A percentile compares a stretch with the other conserved stretches of the same genome.
These are phyloP conservation scores for Macadamia integrifolia DNA, from an alignment of 164 flowering plant species.

Conservation along the genomic window DNA sequence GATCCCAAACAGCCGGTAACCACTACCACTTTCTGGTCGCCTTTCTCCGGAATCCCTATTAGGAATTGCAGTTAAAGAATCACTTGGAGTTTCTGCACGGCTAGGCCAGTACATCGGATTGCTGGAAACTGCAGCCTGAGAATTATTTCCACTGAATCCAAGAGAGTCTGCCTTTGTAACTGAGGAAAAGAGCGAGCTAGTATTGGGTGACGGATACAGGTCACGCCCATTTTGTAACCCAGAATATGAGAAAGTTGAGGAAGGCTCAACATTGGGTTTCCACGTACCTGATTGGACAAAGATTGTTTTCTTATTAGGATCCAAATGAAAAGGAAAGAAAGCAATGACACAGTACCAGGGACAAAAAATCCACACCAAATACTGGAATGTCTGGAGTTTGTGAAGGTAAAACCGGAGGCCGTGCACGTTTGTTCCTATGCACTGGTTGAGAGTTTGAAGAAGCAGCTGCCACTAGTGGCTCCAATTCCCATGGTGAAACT, in stretches of 20 bases:
- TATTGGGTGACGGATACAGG: constrained; percentile 42
- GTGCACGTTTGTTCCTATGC: constrained; percentile 65
- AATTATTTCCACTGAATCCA: constrained; percentile 31
- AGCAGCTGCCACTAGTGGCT: constrained; percentile 64
- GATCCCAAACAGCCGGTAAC: constrained; percentile 78
- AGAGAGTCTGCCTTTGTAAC: constrained; percentile 29
- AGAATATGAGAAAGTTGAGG: constrained; percentile 38
- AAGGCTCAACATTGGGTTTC: constrained; percentile 55
- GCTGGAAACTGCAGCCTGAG: constrained; percentile 39
- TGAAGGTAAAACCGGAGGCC: constrained; percentile 65
- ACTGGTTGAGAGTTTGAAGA: constrained; percentile 50
- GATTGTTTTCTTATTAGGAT: neutral
- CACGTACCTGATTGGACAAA: constrained; percentile 38
- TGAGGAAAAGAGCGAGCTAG: constrained; percentile 28
- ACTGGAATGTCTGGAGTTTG: constrained; percentile 41
- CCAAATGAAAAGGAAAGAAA: neutral
- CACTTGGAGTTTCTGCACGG: constrained; percentile 35
- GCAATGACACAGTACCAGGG: neutral
- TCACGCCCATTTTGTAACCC: constrained; percentile 54
- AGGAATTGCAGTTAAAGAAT: constrained; percentile 34
- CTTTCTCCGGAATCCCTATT: constrained; percentile 49
- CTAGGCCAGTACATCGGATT: constrained; percentile 43
- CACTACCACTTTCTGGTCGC: constrained; percentile 46
- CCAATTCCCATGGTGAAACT: constrained; percentile 94
- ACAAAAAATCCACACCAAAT: constrained; percentile 33